Evolutionary conservation across 2,329 filamentous ascomycete species (phyloP).

Genomic region (Colletotrichum sp.): DNA sequence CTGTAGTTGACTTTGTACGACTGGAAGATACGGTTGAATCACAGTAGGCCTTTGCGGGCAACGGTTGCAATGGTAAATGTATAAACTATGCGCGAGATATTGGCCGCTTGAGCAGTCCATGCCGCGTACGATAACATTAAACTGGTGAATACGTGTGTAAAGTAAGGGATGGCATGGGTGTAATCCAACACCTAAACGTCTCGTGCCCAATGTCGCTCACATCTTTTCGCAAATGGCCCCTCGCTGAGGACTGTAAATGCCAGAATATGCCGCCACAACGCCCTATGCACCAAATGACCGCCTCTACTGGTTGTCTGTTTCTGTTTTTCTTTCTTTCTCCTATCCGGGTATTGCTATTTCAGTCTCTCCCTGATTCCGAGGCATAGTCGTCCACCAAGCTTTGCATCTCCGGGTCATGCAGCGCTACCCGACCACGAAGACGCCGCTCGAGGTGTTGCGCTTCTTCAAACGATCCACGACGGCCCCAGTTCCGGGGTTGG

Average conservation of each 20-base stretch:
- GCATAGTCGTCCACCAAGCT: conserved; percentile 22
- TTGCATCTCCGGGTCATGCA: conserved; percentile 22
- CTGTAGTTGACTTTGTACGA: neutral
- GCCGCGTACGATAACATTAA: conserved; percentile 6
- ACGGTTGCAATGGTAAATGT: neutral
- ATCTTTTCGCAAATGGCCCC: neutral
- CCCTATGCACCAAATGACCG: neutral
- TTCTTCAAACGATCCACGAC: conserved; percentile 77
- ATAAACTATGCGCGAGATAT: neutral
- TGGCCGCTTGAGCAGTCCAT: neutral
- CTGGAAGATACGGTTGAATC: neutral
- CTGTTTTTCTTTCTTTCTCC: neutral
- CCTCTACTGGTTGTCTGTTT: neutral
- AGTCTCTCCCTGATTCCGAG: conserved; percentile 13
- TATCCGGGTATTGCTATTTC: neutral
- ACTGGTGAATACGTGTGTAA: conserved; percentile 1
- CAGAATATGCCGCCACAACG: conserved; percentile 6
- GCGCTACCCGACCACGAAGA: neutral
- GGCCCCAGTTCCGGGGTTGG: conserved; percentile 90
- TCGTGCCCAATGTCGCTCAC: neutral
- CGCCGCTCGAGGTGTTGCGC: conserved; percentile 20
- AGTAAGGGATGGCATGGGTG: neutral
- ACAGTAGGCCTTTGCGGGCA: neutral
- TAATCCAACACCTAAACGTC: neutral
- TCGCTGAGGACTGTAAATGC: neutral